Base-by-base conservation (phyloP, 352 stramenopile genomes). In the Globisporangium cystogenes region DNA sequence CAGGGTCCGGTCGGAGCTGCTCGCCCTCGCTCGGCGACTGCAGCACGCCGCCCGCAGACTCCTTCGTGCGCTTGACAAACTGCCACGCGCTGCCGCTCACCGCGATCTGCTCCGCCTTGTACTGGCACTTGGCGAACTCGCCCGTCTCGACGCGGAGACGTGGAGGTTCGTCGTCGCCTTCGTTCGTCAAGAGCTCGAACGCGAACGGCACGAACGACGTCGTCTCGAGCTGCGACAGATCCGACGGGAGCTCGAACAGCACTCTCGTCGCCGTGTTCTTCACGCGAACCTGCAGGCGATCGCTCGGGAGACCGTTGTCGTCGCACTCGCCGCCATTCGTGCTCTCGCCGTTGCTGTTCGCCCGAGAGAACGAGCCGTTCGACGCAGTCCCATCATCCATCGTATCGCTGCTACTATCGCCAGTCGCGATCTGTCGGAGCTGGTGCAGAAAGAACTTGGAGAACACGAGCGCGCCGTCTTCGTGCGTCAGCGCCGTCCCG, bases 121-220 rank as follows among this genome's bases (percentile, higher is more conserved):
- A 86, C 48, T 86, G 72, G 4, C 70, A 87, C 53, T 91, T 91
- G 29, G 75, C 70, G 45, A 86, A 87, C 37, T 76, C 66, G 11
- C 77, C 77, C 0, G 77, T 87, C 37, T 87, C 73, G 14, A 91
- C 53, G 18, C 65, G 68, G 1, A 91, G 45, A 21, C 60, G 71
- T 1, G 80, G 76, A 1, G 67, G 55, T 8, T 76, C 64, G 3
- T 63, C 64, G 15, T 46, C 53, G 14, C 69, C 54, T 51, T 72
- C 54, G 55, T 72, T 64, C 1, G 77, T 87, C 24, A 72, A 64
- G 12, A 89, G 54, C 4, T 64, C 64, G 41, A 89, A 59, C 18
- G 65, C 62, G 48, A 90, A 85, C 7, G 79, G 79, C 11, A 70
- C 64, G 26, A 87, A 69, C 3, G 60, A 68, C 20, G 70, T 51